Percentiles rank a stretch among this genome's conserved stretches.
Conservation (phyloP, 2,329 filamentous ascomycete genomes). For the Colletotrichum euphorbiae region DNA sequence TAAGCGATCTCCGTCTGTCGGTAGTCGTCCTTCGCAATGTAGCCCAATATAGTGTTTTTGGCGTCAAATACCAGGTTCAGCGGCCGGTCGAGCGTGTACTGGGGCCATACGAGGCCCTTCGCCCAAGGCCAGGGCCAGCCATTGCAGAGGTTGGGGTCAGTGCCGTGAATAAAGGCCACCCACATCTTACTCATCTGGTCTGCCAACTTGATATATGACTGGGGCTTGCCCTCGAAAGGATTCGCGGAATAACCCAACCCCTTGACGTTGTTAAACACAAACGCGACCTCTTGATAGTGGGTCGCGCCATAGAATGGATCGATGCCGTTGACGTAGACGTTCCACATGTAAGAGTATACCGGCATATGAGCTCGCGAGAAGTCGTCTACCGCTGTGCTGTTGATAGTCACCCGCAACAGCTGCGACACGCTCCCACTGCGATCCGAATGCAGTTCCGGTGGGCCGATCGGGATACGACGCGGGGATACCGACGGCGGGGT, state of each 20-base stretch:
- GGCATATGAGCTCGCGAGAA: slow-evolving; percentile 65
- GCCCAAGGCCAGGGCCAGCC: neutral
- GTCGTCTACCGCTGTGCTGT: slow-evolving; percentile 67
- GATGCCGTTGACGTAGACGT: slow-evolving; percentile 48
- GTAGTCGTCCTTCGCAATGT: slow-evolving; percentile 59
- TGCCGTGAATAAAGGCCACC: slow-evolving; percentile 60
- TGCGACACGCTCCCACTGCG: slow-evolving; percentile 72
- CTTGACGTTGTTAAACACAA: slow-evolving; percentile 63
- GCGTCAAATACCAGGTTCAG: slow-evolving; percentile 63
- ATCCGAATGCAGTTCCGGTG: slow-evolving; percentile 69
- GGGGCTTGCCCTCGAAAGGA: slow-evolving; percentile 55
- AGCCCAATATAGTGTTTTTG: slow-evolving; percentile 54
- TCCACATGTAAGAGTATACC: slow-evolving; percentile 66
- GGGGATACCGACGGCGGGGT: slow-evolving; percentile 65
- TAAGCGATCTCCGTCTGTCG: slow-evolving; percentile 56
- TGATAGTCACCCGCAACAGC: slow-evolving; percentile 70
- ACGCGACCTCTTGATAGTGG: slow-evolving; percentile 47
- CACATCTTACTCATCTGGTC: slow-evolving; percentile 63
- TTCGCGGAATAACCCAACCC: slow-evolving; percentile 64
- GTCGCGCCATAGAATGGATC: slow-evolving; percentile 42
- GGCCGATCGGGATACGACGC: slow-evolving; percentile 51
- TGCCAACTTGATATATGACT: slow-evolving; percentile 55
- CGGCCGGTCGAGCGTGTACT: slow-evolving; percentile 54
- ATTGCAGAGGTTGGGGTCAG: slow-evolving; percentile 54
- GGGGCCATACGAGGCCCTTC: slow-evolving; percentile 52